Base-by-base conservation (phyloP, 164 flowering plant species). In the Vitis cinerea region DNA sequence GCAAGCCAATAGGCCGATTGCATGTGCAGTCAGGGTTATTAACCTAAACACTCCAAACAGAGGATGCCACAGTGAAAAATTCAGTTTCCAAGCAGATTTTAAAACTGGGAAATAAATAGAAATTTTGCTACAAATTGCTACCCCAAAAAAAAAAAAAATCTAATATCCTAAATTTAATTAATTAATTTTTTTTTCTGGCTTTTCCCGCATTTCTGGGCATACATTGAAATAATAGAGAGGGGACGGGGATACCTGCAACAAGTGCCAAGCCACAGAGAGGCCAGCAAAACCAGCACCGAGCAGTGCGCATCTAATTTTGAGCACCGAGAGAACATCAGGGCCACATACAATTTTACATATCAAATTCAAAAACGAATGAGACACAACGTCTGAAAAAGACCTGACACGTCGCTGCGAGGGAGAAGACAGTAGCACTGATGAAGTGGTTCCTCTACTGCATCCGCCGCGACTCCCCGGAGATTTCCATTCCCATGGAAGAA, bases 211-310 rank as follows among this genome's bases (percentile, higher is more conserved):
- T 23, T 23, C 27, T 23, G 27, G 27, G 27, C 27, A 23, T 23
- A 23, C 27, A 23, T 23, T 37, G 19, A 63, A 59, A 47, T 29
- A n/a, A 7, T 6, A 50, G 47, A 59, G 10, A 48, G 63, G 71
- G 58, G 63, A 53, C 61, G 49, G 66, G 69, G 63, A 57, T 78
- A 88, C 97, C 78, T 80, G 78, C 50, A 95, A 73, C 69, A 95
- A 84, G 75, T 95, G 91, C 91, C 94, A 91, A 68, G 84, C 88
- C 8, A 93, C 97, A 7, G 98, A 91, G 63, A 95, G 82, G 3
- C 99, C 98, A 70, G 98, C 96, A 79, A 92, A 95, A 50, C 99
- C 98, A 82, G 99, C 99, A 65, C 99, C 99, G 67, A 95, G 93
- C 67, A 95, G 93, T 1, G 97, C 99, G 72, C 72, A 90, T 65